Percentiles rank a stretch among this genome's conserved stretches.
These are phyloP conservation scores for Dillenia turbinata DNA, from an alignment of 164 flowering plant species.

Conservation along the genomic window DNA sequence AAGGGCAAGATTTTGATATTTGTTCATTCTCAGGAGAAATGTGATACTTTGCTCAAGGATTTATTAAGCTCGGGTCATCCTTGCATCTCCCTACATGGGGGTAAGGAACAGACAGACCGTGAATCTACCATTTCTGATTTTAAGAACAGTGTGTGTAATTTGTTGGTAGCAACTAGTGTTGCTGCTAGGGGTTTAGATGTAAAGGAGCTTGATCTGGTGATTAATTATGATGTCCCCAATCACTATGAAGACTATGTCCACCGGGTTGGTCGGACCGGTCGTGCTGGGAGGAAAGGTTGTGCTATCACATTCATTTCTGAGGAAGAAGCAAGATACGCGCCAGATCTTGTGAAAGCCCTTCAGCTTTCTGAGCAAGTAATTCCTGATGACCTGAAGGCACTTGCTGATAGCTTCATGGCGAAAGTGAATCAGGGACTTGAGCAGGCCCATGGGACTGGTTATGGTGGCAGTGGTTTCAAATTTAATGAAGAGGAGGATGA, in stretches of 20 bases:
- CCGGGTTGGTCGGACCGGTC: conserved; percentile 93
- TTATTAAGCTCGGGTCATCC: conserved; percentile 73
- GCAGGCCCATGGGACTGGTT: conserved; percentile 94
- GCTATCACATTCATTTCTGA: conserved; percentile 88
- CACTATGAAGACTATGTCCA: conserved; percentile 99
- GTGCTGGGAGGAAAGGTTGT: conserved; percentile 94
- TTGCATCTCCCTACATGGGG: conserved; percentile 97
- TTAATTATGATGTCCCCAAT: conserved; percentile 87
- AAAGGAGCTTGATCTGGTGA: conserved; percentile 89
- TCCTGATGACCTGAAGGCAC: conserved; percentile 84
- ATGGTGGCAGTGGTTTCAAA: conserved; percentile 97
- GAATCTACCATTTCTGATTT: conserved; percentile 93
- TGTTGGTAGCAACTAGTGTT: conserved; percentile 87
- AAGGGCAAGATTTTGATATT: conserved; percentile 91
- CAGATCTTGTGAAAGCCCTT: conserved; percentile 92
- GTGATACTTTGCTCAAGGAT: conserved; percentile 81
- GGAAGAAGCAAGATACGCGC: conserved; percentile 87
- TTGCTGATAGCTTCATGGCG: conserved; percentile 88
- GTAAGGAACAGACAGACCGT: conserved; percentile 92
- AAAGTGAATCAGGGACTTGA: conserved; percentile 92
- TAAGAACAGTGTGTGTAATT: conserved; percentile 81
- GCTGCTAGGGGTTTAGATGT: conserved; percentile 99
- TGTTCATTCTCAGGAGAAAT: conserved; percentile 90
- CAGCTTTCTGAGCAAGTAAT: conserved; percentile 89
- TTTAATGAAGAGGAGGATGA: conserved; percentile 98